Evolutionary conservation across 345 rosid species (phyloP).

Genomic region (Camelina hispida): DNA sequence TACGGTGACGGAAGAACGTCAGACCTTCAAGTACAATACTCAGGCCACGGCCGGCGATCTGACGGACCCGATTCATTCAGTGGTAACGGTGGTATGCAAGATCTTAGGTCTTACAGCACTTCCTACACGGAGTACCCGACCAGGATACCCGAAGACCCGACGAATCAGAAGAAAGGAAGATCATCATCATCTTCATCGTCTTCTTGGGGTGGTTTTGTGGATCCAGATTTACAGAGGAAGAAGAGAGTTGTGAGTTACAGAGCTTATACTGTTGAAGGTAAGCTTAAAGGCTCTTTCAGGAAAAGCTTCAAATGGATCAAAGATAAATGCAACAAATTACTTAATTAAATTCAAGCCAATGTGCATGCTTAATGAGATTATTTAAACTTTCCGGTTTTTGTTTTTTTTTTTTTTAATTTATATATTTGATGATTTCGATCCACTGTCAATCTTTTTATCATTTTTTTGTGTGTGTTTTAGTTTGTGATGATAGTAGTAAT

Average conservation of each 20-base stretch:
- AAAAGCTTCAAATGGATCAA: slow-evolving; percentile 75
- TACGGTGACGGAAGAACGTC: slow-evolving; percentile 54
- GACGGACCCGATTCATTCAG: slow-evolving; percentile 40
- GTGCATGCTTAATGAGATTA: not conserved
- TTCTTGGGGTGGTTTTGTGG: slow-evolving; percentile 66
- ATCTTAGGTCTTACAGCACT: slow-evolving; percentile 67
- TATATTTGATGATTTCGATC: not conserved
- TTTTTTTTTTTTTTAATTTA: not conserved
- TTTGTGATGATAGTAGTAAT: not conserved
- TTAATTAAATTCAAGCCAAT: slow-evolving; percentile 23
- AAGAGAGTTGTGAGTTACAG: slow-evolving; percentile 73
- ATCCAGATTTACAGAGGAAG: slow-evolving; percentile 73
- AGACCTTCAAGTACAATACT: slow-evolving; percentile 37
- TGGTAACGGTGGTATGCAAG: slow-evolving; percentile 54
- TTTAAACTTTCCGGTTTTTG: not conserved
- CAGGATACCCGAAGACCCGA: slow-evolving; percentile 44
- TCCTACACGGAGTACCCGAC: slow-evolving; percentile 49
- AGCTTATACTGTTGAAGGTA: slow-evolving; percentile 72
- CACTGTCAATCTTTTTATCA: not conserved
- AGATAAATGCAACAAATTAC: slow-evolving; percentile 54
- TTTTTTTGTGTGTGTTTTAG: slow-evolving; percentile 1
- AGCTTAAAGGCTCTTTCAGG: slow-evolving; percentile 69
- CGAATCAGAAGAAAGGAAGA: slow-evolving; percentile 57
- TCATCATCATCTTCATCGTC: slow-evolving; percentile 51
- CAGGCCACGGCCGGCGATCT: slow-evolving; percentile 14